A percentile compares a stretch with the other conserved stretches of the same genome.
These are phyloP conservation scores for Cucumis cinereus DNA, from an alignment of 306 rosid genomes.

Conservation along the genomic window DNA sequence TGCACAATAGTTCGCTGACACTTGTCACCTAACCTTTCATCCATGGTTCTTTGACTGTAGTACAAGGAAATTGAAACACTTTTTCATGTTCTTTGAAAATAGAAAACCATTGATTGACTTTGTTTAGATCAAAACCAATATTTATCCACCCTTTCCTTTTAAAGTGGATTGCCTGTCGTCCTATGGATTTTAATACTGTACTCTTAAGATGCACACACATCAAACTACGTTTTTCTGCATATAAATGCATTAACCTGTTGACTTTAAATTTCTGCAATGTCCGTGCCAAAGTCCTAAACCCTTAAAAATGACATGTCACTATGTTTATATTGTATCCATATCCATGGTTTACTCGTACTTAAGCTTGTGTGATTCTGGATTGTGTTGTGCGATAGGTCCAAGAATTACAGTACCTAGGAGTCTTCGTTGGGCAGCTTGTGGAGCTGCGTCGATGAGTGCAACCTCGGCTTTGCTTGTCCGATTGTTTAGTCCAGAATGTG, in stretches of 20 bases:
- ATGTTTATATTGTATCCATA: too few species aligned
- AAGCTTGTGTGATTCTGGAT: not conserved
- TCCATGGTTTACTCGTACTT: not conserved
- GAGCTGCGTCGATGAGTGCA: slow-evolving; percentile 63
- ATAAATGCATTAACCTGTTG: too few species aligned
- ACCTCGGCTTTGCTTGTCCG: slow-evolving; percentile 78
- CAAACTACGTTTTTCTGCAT: too few species aligned
- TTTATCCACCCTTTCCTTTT: not conserved
- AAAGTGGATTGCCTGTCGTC: not conserved
- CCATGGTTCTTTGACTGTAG: not conserved
- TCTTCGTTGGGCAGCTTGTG: slow-evolving; percentile 84
- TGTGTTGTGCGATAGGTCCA: slow-evolving; percentile 47
- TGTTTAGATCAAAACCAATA: not conserved
- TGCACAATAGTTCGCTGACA: not conserved
- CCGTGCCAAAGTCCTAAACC: too few species aligned
- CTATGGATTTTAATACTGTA: not conserved
- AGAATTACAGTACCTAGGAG: slow-evolving; percentile 70
- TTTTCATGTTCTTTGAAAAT: not conserved
- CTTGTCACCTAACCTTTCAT: not conserved
- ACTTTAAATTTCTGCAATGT: too few species aligned
- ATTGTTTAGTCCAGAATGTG: slow-evolving; percentile 85
- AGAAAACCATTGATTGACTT: not conserved
- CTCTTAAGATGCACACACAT: too few species aligned
- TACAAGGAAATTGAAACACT: not conserved
- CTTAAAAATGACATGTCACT: too few species aligned